Base-by-base conservation (phyloP, 2,329 filamentous ascomycete genomes). In the Ceratocystis albifundus region DNA sequence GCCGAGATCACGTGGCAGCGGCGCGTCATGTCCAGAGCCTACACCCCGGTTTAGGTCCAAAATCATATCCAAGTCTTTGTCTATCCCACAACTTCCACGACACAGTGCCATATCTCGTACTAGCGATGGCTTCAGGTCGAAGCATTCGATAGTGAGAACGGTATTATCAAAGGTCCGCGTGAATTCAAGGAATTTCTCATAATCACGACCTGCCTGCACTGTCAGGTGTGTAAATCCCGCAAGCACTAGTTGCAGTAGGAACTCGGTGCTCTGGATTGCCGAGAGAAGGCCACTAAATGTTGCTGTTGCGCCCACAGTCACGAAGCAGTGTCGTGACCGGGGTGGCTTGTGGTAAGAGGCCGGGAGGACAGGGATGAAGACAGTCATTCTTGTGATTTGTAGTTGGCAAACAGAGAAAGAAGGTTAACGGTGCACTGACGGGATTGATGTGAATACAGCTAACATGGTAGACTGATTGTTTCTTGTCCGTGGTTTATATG, bases 301-400 rank as follows among this genome's bases (percentile, higher is more conserved):
- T 17, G 92, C 91, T 0, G 93, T 99, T 4, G 94, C 93, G 66
- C 94, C 94, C 36, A 96, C 88, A 0, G 94, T 97, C 66, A 96
- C 87, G 70, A 99, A 89, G 74, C 89, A 94, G 65, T 78, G 73
- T 20, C 66, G 66, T 10, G 62, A 30, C 30, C 8, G 59, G 20
- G 71, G 62, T 4, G 59, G 44, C 5, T 62, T 59, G 12, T 41
- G 59, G 48, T 61, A 59, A n/a, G 50, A 20, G 12, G 53, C 12
- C 28, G 68, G 61, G 36, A 70, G 66, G 69, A 68, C 69, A 63
- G 64, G 68, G 46, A n/a, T 25, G 28, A 64, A 62, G 17, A 41
- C 12, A 41, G 65, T 22, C 64, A 70, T 69, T 50, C 62, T 64
- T 65, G 46, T 30, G 5, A 8, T 20, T 45, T 61, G 20, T n/a